phyloP scores from a whole-genome alignment of 305 asterid species.

The Fraxinus paxiana region DNA sequence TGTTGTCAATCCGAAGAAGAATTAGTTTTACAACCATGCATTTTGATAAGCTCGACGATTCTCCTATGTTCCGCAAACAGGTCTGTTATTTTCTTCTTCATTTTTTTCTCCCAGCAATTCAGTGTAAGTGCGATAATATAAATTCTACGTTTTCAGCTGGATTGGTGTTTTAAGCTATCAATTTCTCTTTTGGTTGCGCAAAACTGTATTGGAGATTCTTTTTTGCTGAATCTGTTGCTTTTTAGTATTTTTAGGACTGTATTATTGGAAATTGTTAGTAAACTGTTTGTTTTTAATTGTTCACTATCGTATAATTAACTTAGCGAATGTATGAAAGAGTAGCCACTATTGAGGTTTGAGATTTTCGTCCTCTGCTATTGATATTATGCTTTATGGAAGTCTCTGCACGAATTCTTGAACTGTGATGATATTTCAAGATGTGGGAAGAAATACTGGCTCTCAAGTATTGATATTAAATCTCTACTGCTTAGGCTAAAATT shows the following conservation, averaged over 20 bases:
- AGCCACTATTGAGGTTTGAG: not conserved
- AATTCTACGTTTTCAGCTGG: not conserved
- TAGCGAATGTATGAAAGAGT: not conserved
- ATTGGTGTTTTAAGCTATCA: conserved; percentile 15
- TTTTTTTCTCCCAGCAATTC: not conserved
- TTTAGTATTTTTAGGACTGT: conserved; percentile 5
- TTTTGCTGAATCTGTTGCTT: conserved; percentile 12
- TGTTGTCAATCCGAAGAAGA: conserved; percentile 20
- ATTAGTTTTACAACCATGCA: conserved; percentile 59
- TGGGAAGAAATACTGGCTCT: conserved; percentile 9
- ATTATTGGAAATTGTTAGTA: not conserved
- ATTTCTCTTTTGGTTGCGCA: conserved; percentile 1
- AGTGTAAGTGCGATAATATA: conserved; percentile 14
- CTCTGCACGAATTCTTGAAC: conserved; percentile 2
- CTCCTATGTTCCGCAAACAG: conserved; percentile 99
- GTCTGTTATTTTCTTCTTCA: conserved; percentile 31
- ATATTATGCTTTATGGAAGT: not conserved
- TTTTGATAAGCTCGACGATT: conserved; percentile 97
- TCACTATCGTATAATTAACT: conserved; percentile 8
- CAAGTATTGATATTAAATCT: not conserved
- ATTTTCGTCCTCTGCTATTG: conserved; percentile 17
- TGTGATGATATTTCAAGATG: not conserved
- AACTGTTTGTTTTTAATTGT: conserved; percentile 16
- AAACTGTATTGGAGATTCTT: conserved; percentile 2
- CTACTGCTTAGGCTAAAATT: not conserved